A percentile compares a stretch with the other conserved stretches of the same genome.
phyloP scores from a whole-genome alignment of 495 filamentous ascomycete genomes.

The Penicillium bovifimosum region DNA sequence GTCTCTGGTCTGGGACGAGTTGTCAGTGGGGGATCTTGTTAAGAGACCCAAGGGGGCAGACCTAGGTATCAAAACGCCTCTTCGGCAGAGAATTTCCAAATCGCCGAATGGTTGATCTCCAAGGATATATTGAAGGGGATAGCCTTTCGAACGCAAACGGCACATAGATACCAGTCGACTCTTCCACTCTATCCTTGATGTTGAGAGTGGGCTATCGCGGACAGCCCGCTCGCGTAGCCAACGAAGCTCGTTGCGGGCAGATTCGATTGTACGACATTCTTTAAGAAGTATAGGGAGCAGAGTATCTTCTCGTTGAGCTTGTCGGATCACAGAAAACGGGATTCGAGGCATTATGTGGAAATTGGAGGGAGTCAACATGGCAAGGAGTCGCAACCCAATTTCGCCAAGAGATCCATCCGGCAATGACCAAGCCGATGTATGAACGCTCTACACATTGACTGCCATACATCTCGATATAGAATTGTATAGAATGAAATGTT shows the following conservation, averaged over 20 bases:
- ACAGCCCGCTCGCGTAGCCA: conserved; percentile 71
- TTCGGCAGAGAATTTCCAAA: conserved; percentile 68
- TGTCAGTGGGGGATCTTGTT: background rate
- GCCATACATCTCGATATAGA: no score
- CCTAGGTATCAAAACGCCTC: conserved; percentile 81
- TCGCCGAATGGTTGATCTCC: conserved; percentile 84
- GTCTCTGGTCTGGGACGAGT: conserved; percentile 54
- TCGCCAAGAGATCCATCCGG: conserved; percentile 1
- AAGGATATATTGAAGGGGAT: conserved; percentile 84
- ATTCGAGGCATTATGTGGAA: conserved; percentile 72
- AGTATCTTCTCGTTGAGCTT: conserved; percentile 50
- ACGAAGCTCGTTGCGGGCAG: conserved; percentile 72
- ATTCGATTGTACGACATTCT: conserved; percentile 59
- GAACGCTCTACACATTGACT: no score
- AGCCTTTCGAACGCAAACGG: conserved; percentile 52
- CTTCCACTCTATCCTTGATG: conserved; percentile 20
- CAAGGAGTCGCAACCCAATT: background rate
- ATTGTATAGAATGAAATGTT: background rate
- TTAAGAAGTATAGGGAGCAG: conserved; percentile 63
- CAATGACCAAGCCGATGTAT: background rate
- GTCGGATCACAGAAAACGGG: conserved; percentile 49
- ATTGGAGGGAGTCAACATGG: background rate
- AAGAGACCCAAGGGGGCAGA: conserved; percentile 25
- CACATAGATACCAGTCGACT: conserved; percentile 47
- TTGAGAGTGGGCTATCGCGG: conserved; percentile 9